phyloP scores from a whole-genome alignment of 306 rosid species.

The Argentina anserina region DNA sequence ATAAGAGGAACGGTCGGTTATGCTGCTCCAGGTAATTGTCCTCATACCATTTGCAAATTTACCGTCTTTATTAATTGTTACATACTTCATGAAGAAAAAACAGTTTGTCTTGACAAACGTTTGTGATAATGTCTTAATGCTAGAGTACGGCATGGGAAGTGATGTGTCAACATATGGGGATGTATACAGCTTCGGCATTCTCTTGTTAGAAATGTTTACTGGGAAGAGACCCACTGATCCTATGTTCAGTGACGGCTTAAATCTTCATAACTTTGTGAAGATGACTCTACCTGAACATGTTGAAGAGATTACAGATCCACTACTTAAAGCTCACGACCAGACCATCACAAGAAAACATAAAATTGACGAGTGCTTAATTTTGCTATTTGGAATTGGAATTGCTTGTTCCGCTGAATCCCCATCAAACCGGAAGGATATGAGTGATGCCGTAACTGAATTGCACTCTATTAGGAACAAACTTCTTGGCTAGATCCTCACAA shows the following conservation, averaged over 20 bases:
- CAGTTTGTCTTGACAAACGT: too few relatives aligned
- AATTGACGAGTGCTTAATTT: too few relatives aligned
- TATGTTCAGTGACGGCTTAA: too few relatives aligned
- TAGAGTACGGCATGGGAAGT: neutral
- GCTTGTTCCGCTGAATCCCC: too few relatives aligned
- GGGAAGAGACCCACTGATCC: neutral
- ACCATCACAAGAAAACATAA: too few relatives aligned
- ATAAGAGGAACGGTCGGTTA: neutral
- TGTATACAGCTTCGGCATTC: neutral
- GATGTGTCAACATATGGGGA: neutral
- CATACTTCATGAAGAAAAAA: neutral
- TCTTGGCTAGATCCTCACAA: too few relatives aligned
- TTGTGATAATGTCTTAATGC: too few relatives aligned
- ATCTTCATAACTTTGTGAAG: neutral
- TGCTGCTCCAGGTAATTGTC: neutral
- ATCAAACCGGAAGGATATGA: too few relatives aligned
- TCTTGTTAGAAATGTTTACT: neutral
- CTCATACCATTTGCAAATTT: neutral
- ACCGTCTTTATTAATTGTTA: neutral
- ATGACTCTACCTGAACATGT: neutral
- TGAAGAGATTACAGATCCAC: neutral
- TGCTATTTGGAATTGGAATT: too few relatives aligned
- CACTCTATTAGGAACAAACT: too few relatives aligned
- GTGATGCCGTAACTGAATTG: too few relatives aligned
- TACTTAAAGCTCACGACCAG: too few relatives aligned